A percentile compares a stretch with the other conserved stretches of the same genome.
Evolutionary conservation across 257 asterid genomes (phyloP).

Genomic region (Nicotiana undulata): DNA sequence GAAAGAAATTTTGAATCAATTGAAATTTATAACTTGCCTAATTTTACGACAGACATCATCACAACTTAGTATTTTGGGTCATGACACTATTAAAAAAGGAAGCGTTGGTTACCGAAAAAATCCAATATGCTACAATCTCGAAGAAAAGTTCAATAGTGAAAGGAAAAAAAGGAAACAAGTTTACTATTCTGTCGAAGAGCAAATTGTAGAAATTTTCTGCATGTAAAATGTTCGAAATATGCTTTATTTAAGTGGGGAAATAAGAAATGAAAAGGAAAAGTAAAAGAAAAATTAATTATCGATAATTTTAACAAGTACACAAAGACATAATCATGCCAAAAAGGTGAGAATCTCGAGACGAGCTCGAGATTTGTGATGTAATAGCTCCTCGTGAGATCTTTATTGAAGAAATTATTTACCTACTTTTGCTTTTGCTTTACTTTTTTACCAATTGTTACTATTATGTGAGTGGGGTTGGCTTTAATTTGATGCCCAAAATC

Average conservation of each 20-base stretch:
- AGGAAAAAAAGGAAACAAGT: no score
- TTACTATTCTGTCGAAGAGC: no score
- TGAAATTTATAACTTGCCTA: no score
- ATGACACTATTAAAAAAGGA: no score
- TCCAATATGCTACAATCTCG: no score
- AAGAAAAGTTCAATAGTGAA: not conserved
- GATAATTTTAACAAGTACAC: not conserved
- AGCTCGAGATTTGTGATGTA: conserved; percentile 39
- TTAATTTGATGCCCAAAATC: conserved; percentile 5
- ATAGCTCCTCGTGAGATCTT: conserved; percentile 38
- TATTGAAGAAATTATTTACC: conserved; percentile 17
- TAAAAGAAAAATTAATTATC: not conserved
- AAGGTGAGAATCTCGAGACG: conserved; percentile 53
- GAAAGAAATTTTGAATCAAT: no score
- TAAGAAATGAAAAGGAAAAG: not conserved
- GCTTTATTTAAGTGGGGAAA: not conserved
- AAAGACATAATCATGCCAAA: conserved; percentile 14
- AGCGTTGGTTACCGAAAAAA: no score
- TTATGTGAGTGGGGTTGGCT: conserved; percentile 1
- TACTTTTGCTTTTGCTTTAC: not conserved
- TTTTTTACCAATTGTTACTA: not conserved
- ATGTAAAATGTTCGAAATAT: not conserved
- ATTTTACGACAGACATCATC: no score
- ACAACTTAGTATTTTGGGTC: no score
- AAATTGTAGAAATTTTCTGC: not conserved